Evolutionary conservation across 495 filamentous ascomycete genomes (phyloP).

Genomic region (Extremus antarcticus): DNA sequence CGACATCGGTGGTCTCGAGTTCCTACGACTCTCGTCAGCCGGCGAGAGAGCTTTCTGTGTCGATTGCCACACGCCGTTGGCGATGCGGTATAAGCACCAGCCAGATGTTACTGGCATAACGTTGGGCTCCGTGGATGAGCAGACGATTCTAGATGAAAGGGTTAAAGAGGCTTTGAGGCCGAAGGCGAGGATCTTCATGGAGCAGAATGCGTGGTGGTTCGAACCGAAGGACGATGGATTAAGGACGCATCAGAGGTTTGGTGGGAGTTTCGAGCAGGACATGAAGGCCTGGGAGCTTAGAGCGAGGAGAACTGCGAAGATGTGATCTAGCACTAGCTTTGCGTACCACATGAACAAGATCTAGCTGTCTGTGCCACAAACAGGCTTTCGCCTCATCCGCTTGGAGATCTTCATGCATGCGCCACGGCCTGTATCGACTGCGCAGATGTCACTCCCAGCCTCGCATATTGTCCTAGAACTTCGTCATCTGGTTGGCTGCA

Average conservation of each 20-base stretch:
- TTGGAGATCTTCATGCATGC: no score
- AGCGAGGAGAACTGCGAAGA: constrained; percentile 3
- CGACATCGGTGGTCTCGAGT: constrained; percentile 4
- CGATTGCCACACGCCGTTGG: constrained; percentile 6
- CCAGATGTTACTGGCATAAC: neutral
- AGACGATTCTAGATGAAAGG: neutral
- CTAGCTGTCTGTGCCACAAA: no score
- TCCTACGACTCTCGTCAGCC: constrained; percentile 2
- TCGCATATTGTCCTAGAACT: no score
- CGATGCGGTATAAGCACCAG: constrained; percentile 6
- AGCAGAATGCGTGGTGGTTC: constrained; percentile 4
- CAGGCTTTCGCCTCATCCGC: no score
- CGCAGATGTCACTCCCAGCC: no score
- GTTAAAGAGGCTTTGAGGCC: neutral
- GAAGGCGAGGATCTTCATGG: neutral
- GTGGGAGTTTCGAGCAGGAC: neutral
- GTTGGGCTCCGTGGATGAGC: constrained; percentile 5
- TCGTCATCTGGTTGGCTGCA: neutral
- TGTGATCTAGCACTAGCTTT: no score
- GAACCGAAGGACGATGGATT: constrained; percentile 1
- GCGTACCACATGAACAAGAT: no score
- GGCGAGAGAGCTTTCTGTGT: constrained; percentile 5
- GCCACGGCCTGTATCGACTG: no score
- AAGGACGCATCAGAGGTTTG: neutral
- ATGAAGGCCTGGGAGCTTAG: constrained; percentile 1